phyloP scores from a whole-genome alignment of 768 basidiomycete genomes.

The Ramaria sp. region DNA sequence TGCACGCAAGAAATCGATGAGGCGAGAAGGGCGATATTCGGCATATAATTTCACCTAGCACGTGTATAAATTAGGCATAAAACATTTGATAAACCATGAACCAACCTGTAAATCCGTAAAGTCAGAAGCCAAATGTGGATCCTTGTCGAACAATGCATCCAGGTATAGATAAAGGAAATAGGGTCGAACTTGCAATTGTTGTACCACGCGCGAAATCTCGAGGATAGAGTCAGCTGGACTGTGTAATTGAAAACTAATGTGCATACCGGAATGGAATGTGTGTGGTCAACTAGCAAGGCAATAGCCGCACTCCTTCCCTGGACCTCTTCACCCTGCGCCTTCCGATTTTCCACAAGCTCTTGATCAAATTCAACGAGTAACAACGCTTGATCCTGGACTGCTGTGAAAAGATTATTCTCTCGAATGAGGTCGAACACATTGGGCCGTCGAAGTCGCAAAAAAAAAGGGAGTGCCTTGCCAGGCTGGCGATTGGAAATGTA shows the following conservation, averaged over 20 bases:
- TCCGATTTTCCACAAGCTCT: constrained; percentile 56
- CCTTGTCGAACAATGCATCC: constrained; percentile 80
- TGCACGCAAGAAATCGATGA: constrained; percentile 86
- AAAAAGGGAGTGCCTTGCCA: constrained; percentile 87
- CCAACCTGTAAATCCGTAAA: constrained; percentile 77
- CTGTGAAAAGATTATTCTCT: constrained; percentile 88
- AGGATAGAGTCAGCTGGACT: not conserved
- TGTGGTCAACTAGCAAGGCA: constrained; percentile 80
- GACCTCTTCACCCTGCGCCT: constrained; percentile 29
- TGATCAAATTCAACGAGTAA: constrained; percentile 92
- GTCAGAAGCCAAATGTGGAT: constrained; percentile 64
- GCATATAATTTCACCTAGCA: constrained; percentile 83
- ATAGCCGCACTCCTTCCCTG: constrained; percentile 64
- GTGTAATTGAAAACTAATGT: not conserved
- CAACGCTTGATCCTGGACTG: constrained; percentile 87
- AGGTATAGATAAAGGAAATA: constrained; percentile 89
- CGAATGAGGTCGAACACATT: constrained; percentile 92
- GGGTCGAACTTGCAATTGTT: constrained; percentile 66
- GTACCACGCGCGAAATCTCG: constrained; percentile 79
- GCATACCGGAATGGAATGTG: constrained; percentile 89
- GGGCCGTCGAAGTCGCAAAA: constrained; percentile 72
- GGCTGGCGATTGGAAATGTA: constrained; percentile 84
- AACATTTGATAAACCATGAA: not conserved
- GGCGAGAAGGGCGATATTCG: constrained; percentile 62
- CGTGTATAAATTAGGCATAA: not conserved